These are phyloP conservation scores for Ceratobasidium sp. DNA, from an alignment of 1,284 basidiomycete genomes.

Conservation along the genomic window DNA sequence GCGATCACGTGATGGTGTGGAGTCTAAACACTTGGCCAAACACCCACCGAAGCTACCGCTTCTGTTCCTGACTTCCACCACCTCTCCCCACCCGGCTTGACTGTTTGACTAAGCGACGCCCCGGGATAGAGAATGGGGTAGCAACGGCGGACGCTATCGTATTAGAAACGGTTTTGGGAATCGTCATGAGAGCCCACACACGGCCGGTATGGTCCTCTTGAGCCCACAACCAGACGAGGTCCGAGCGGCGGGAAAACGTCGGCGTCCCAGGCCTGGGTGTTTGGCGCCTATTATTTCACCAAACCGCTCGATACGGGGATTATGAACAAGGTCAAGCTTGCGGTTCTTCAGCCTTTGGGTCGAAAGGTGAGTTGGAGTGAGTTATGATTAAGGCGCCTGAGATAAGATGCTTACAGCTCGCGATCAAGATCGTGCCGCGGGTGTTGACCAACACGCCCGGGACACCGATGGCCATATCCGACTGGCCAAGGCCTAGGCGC, in stretches of 20 bases:
- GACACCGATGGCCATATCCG: conserved; percentile 67
- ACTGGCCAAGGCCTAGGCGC: conserved; percentile 84
- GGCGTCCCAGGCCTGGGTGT: conserved; percentile 59
- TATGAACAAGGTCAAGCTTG: conserved; percentile 99
- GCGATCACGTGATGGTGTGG: too few species aligned
- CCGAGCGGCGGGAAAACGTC: conserved; percentile 25
- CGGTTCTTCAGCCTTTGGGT: conserved; percentile 88
- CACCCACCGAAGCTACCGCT: too few species aligned
- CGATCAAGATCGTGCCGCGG: conserved; percentile 96
- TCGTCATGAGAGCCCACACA: too few species aligned
- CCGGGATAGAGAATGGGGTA: too few species aligned
- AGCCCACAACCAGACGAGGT: conserved; percentile 54
- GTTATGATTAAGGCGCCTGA: neutral
- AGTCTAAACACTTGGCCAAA: too few species aligned
- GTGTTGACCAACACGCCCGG: conserved; percentile 61
- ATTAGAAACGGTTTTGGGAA: too few species aligned
- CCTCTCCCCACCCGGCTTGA: too few species aligned
- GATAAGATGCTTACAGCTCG: conserved; percentile 71
- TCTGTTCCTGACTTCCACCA: too few species aligned
- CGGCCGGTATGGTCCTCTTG: too few species aligned
- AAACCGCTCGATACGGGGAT: conserved; percentile 98
- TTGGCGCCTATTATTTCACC: conserved; percentile 97
- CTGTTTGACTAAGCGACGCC: too few species aligned
- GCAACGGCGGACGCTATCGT: too few species aligned
- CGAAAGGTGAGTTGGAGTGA: conserved; percentile 81